A percentile compares a stretch with the other conserved stretches of the same genome.
phyloP scores from a whole-genome alignment of 2,329 filamentous ascomycete species.

The Endothia cerciana region DNA sequence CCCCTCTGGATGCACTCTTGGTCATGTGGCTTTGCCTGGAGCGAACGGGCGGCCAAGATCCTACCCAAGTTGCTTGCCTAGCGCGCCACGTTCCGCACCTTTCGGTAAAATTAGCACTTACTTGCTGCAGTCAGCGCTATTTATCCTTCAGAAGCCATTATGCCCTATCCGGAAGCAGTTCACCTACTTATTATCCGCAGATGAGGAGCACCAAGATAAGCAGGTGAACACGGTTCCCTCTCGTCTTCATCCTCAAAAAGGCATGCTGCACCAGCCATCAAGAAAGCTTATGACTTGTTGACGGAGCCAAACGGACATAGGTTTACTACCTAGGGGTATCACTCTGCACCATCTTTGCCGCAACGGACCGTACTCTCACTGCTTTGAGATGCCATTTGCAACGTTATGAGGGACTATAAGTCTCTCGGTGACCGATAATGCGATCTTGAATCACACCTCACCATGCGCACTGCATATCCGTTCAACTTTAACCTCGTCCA shows the following conservation, averaged over 20 bases:
- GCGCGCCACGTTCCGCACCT: constrained; percentile 5
- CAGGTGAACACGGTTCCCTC: background rate
- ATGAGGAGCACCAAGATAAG: background rate
- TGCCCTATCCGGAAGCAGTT: background rate
- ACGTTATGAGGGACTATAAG: background rate
- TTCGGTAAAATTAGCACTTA: background rate
- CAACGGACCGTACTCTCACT: background rate
- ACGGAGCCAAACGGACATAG: background rate
- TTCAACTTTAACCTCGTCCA: background rate
- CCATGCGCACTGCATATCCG: background rate
- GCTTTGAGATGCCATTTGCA: background rate
- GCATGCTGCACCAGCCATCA: background rate
- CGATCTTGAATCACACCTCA: background rate
- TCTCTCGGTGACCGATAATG: constrained; percentile 1
- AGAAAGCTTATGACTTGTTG: background rate
- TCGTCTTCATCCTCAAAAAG: background rate
- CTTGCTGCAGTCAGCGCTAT: constrained; percentile 3
- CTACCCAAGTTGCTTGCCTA: constrained; percentile 2
- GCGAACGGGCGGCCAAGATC: background rate
- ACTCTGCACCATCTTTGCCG: background rate
- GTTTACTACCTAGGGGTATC: background rate
- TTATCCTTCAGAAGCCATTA: background rate
- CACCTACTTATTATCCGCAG: background rate
- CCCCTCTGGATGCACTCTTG: background rate
- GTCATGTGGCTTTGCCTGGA: background rate